A percentile compares a stretch with the other conserved stretches of the same genome.
Conservation (phyloP, 2,329 filamentous ascomycete species). For the Phyllachora maydis region DNA sequence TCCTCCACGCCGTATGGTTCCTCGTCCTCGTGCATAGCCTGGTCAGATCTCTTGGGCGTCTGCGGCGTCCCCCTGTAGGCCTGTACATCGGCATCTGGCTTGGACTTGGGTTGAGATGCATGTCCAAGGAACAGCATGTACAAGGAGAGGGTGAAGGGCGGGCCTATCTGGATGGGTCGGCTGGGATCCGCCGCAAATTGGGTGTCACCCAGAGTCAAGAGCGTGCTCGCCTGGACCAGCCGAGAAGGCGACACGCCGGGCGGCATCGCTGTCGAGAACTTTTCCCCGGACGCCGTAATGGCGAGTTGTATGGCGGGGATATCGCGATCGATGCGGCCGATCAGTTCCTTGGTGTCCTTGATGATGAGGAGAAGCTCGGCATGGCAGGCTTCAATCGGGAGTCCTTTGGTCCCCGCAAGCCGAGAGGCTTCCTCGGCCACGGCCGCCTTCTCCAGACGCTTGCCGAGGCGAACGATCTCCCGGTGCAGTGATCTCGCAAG, state of each 20-base stretch:
- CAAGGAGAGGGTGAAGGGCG: conserved; percentile 65
- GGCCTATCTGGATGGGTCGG: conserved; percentile 60
- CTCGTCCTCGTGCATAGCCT: too few species aligned
- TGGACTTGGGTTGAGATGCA: too few species aligned
- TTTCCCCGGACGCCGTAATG: conserved; percentile 84
- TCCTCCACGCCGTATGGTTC: conserved; percentile 22
- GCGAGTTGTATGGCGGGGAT: conserved; percentile 84
- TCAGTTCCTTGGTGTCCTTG: conserved; percentile 50
- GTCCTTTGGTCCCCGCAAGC: conserved; percentile 19
- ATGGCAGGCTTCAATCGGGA: conserved; percentile 31
- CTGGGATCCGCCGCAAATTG: conserved; percentile 50
- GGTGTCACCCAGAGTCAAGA: conserved; percentile 70
- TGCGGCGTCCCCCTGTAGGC: too few species aligned
- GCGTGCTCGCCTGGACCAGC: conserved; percentile 78
- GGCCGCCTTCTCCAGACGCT: conserved; percentile 51
- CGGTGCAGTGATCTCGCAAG: conserved; percentile 67
- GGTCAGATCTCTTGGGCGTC: too few species aligned
- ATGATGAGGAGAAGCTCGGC: conserved; percentile 50
- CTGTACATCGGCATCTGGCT: conserved; percentile 3
- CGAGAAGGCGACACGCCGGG: conserved; percentile 76
- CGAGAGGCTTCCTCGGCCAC: conserved; percentile 33
- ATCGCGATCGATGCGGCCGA: conserved; percentile 69
- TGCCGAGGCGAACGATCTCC: conserved; percentile 65
- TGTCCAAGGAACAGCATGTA: conserved; percentile 93
- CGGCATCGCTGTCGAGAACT: conserved; percentile 58